These are phyloP conservation scores for Pharnaceum exiguum DNA, from an alignment of 148 eudicot genomes.

Conservation along the genomic window DNA sequence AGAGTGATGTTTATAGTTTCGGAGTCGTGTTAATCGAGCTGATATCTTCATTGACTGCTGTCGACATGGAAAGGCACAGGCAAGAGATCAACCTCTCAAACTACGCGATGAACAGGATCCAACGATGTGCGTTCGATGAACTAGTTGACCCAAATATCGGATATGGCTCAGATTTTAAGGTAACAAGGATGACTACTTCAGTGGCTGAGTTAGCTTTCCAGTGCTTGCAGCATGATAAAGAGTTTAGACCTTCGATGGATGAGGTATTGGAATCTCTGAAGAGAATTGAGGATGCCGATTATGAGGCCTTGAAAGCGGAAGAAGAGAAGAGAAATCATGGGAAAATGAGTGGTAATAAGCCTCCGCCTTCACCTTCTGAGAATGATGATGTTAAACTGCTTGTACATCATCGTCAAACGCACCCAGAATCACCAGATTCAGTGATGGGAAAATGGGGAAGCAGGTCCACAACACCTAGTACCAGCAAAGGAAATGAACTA, in stretches of 20 bases:
- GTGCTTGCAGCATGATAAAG: slow-evolving; percentile 62
- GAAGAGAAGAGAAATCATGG: slow-evolving; percentile 1
- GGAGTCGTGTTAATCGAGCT: slow-evolving; percentile 76
- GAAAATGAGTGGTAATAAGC: not conserved
- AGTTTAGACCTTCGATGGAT: slow-evolving; percentile 66
- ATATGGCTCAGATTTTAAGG: slow-evolving; percentile 31
- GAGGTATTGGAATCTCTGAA: slow-evolving; percentile 38
- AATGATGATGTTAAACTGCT: slow-evolving; percentile 31
- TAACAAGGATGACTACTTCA: slow-evolving; percentile 49
- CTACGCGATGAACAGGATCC: slow-evolving; percentile 57
- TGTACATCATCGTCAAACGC: slow-evolving; percentile 6
- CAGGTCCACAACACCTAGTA: slow-evolving; percentile 31
- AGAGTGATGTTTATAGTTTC: slow-evolving; percentile 81
- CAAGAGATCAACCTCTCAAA: slow-evolving; percentile 65
- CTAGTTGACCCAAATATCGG: slow-evolving; percentile 55
- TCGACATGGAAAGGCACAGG: slow-evolving; percentile 45
- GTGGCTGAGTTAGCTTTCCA: slow-evolving; percentile 64
- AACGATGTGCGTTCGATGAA: slow-evolving; percentile 41
- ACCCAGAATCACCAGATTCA: slow-evolving; percentile 34
- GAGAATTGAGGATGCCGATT: slow-evolving; percentile 28
- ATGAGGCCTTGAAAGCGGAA: slow-evolving; percentile 18
- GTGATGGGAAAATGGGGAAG: slow-evolving; percentile 51
- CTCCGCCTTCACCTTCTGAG: slow-evolving; percentile 12
- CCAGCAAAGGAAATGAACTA: slow-evolving; percentile 17
- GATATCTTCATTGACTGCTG: slow-evolving; percentile 63